Conservation (phyloP, 1,139 yeast species). For the Candida pseudoviswanathii region DNA sequence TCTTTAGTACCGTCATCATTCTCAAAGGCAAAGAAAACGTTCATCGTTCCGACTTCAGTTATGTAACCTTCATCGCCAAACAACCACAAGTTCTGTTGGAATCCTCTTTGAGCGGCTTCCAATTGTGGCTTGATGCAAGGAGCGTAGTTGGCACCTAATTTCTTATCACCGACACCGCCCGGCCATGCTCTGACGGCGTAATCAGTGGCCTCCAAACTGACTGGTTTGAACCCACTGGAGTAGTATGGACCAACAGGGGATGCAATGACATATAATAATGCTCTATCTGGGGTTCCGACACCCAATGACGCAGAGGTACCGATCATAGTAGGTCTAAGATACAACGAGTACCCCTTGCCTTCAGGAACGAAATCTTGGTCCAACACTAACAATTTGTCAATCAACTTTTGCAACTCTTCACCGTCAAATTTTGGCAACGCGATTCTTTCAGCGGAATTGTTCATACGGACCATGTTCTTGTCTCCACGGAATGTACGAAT, state of each 20-base stretch:
- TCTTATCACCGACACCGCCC: conserved; percentile 95
- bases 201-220: conserved; percentile 88
- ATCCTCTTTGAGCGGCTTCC: conserved; percentile 86
- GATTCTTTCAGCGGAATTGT: conserved; percentile 82
- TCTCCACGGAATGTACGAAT: conserved; percentile 88
- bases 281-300: conserved; percentile 76
- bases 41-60: conserved; percentile 98
- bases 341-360: conserved; percentile 85
- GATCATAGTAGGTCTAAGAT: conserved; percentile 90
- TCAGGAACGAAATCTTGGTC: conserved; percentile 81
- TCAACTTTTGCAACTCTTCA: conserved; percentile 72
- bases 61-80: conserved; percentile 87
- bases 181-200: conserved; percentile 99
- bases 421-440: conserved; percentile 84
- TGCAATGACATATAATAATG: conserved; percentile 80
- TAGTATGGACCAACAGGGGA: conserved; percentile 96
- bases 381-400: conserved; percentile 70
- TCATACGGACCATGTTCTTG: conserved; percentile 89
- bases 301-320: conserved; percentile 90
- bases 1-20: conserved; percentile 76
- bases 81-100: conserved; percentile 94
- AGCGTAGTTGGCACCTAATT: conserved; percentile 96
- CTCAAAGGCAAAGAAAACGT: conserved; percentile 82
- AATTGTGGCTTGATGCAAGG: conserved; percentile 90
- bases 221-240: conserved; percentile 92